Evolutionary conservation across 305 asterid species (phyloP), one percentile per base, ranked within the genome.

Genomic region (Caryopteris hybrid): DNA sequence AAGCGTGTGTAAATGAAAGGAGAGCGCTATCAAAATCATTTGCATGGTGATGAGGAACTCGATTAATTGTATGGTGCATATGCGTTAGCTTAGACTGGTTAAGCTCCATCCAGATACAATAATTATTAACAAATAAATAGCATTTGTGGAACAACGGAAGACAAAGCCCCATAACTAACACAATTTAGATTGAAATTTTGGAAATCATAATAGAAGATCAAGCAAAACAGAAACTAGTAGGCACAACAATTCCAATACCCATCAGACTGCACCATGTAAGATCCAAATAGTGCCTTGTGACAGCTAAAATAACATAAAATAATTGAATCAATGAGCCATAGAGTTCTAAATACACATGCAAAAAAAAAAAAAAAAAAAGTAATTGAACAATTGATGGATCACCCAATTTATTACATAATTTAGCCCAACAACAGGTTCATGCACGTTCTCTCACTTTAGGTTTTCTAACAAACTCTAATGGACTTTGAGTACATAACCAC

Each of bases 81-180:
- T 42, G 22, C 39, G 36, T 67, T 55, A 65, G 43, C 38, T 43
- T 36, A 36, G 12, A 20, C 17, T n/a, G 14, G 14, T 63, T 21
- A 5, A 31, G 36, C 41, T 36, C 11, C 41, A 48, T 33, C 38
- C 27, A 68, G 18, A 25, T 12, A 18, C 39, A 20, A 20, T 34
- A 16, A 47, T 59, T 50, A 46, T 39, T 18, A 41, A 8, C 14
- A 41, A 52, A 39, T 4, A 63, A 39, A 58, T 61, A 36, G 6
- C 27, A 47, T 45, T 46, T 33, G 42, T 43, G 45, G 53, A 53
- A 45, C 20, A 34, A 14, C 6, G 22, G 22, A 12, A 10, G 17
- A 73, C 43, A 25, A 39, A 56, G 22, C 69, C 29, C 69, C 55
- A n/a, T 8, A 47, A 58, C 50, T 7, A 65, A 60, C 29, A 20